Evolutionary conservation across 2,329 filamentous ascomycete genomes (phyloP).

Genomic region (Tolypocladium amazonense): DNA sequence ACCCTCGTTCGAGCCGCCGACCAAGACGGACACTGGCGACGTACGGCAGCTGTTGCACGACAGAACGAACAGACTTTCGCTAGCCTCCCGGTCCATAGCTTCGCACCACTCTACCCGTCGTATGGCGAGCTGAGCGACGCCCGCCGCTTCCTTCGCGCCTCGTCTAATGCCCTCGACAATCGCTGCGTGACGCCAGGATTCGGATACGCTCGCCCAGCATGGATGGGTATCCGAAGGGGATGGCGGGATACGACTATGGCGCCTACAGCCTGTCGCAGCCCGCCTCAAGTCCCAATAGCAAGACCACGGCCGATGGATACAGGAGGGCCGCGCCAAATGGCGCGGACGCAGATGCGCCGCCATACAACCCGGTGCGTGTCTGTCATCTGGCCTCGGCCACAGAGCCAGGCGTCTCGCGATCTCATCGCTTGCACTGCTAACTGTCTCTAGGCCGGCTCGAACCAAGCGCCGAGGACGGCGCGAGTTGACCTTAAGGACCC

Average conservation of each 20-base stretch:
- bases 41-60: not conserved
- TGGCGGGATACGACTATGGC: conserved; percentile 24
- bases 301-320: conserved; percentile 49
- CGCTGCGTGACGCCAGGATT: conserved; percentile 4
- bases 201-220: conserved; percentile 16
- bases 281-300: conserved; percentile 29
- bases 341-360: conserved; percentile 29
- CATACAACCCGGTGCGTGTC: conserved; percentile 46
- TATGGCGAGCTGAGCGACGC: conserved; percentile 4
- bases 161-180: conserved; percentile 12
- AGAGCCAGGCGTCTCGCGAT: not conserved
- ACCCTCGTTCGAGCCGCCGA: not conserved
- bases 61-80: not conserved
- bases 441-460: conserved; percentile 34
- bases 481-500: conserved; percentile 55
- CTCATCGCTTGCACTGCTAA: not conserved
- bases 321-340: conserved; percentile 29
- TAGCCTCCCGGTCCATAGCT: not conserved
- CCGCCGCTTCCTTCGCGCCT: conserved; percentile 1
- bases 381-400: conserved; percentile 1
- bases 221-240: conserved; percentile 27
- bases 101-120: not conserved
- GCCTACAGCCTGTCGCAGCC: conserved; percentile 18
- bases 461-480: conserved; percentile 42
- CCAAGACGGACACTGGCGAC: not conserved